Percentiles rank a stretch among this genome's conserved stretches.
Conservation (phyloP, 139 green algal species). For the Coelastrella sp. region DNA sequence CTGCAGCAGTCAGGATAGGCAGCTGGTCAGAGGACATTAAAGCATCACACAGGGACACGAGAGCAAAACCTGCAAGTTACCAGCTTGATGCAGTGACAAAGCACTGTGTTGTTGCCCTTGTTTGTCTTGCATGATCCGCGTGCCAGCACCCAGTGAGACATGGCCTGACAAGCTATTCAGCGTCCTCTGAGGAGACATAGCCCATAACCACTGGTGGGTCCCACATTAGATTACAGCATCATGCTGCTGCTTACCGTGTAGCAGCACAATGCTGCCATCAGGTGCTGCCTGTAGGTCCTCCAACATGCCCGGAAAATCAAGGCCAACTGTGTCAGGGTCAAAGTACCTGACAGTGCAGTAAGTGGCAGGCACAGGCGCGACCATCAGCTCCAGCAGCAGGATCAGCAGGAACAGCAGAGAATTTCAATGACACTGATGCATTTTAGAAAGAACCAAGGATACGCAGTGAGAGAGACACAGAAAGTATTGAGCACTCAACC, state of each 20-base stretch:
- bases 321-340: constrained; percentile 90
- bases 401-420: background rate
- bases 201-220: too few species aligned
- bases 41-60: background rate
- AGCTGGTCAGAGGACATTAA: background rate
- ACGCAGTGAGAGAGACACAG: too few species aligned
- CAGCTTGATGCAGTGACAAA: too few species aligned
- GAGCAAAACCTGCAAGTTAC: background rate
- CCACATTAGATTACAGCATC: background rate
- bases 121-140: too few species aligned
- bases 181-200: too few species aligned
- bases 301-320: constrained; percentile 97
- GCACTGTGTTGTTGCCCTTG: too few species aligned
- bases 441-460: too few species aligned
- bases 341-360: constrained; percentile 85
- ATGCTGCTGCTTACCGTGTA: constrained; percentile 81
- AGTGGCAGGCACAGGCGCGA: background rate
- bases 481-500: background rate
- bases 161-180: too few species aligned
- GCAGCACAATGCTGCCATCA: constrained; percentile 90
- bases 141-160: too few species aligned
- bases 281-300: constrained; percentile 90
- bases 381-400: background rate
- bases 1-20: constrained; percentile 50
- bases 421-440: too few species aligned